Conservation (phyloP, 1,284 basidiomycete species). For the Moesziomyces sp. region DNA sequence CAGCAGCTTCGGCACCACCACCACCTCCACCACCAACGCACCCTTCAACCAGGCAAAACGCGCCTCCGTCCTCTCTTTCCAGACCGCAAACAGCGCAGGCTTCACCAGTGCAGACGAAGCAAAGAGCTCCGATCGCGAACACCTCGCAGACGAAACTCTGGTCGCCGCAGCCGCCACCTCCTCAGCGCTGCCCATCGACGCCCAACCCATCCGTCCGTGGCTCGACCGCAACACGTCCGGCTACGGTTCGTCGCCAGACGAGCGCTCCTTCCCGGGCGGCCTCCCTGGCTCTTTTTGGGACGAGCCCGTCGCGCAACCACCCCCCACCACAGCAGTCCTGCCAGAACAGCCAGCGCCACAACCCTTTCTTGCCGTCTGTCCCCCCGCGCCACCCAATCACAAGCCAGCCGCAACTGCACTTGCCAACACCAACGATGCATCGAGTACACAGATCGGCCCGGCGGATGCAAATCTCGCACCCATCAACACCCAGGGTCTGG, state of each 20-base stretch:
- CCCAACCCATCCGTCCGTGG: constrained; percentile 26
- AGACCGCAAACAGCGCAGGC: constrained; percentile 60
- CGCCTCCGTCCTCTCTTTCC: constrained; percentile 58
- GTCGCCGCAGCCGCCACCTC: neutral
- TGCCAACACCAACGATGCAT: too few relatives aligned
- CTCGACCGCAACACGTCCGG: constrained; percentile 20
- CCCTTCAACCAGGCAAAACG: constrained; percentile 43
- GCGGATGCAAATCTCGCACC: constrained; percentile 19
- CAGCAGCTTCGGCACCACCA: constrained; percentile 39
- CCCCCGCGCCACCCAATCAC: constrained; percentile 2
- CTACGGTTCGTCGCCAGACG: constrained; percentile 32
- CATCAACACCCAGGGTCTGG: constrained; percentile 33
- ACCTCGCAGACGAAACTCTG: constrained; percentile 11
- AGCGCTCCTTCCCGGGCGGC: constrained; percentile 37
- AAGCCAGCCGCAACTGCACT: too few relatives aligned
- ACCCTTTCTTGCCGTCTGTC: neutral
- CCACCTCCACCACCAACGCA: constrained; percentile 4
- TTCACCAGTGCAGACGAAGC: constrained; percentile 51
- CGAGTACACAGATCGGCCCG: neutral
- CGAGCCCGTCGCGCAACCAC: constrained; percentile 9
- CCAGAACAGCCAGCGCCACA: too few relatives aligned
- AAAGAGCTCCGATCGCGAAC: constrained; percentile 22
- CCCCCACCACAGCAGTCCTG: neutral
- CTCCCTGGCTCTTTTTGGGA: constrained; percentile 42
- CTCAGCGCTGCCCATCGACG: constrained; percentile 1